Evolutionary conservation across 2,329 filamentous ascomycete species (phyloP).

Genomic region (Aureobasidium musti): DNA sequence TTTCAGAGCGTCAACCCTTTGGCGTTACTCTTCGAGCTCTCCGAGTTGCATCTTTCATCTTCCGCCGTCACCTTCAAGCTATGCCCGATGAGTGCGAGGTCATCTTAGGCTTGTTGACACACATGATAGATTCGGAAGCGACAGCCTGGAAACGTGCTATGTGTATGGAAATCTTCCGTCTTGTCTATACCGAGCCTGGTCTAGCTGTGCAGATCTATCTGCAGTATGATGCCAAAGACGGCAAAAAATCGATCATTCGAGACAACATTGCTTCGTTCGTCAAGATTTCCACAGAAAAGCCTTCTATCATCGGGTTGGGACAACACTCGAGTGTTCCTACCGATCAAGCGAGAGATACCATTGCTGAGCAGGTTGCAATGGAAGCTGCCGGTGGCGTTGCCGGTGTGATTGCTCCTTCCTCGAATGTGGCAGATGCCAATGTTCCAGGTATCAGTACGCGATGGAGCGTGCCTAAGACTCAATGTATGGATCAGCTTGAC

Average conservation of each 20-base stretch:
- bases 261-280: constrained; percentile 86
- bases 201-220: constrained; percentile 78
- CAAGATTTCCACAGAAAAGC: constrained; percentile 88
- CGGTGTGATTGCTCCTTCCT: constrained; percentile 77
- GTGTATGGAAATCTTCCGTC: constrained; percentile 87
- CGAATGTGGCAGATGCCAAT: constrained; percentile 65
- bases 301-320: constrained; percentile 81
- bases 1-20: constrained; percentile 79
- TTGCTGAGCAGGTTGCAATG: constrained; percentile 80
- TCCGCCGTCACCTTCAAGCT: constrained; percentile 74
- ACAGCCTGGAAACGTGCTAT: constrained; percentile 82
- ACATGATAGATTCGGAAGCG: constrained; percentile 81
- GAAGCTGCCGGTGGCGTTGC: constrained; percentile 79
- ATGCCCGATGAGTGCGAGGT: constrained; percentile 79
- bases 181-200: constrained; percentile 77
- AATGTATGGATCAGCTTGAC: constrained; percentile 92
- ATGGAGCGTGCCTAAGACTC: constrained; percentile 84
- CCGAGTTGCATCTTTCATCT: constrained; percentile 77
- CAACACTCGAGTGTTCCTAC: constrained; percentile 83
- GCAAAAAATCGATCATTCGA: constrained; percentile 73
- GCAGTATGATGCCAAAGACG: constrained; percentile 72
- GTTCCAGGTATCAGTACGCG: constrained; percentile 79
- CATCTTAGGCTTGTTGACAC: constrained; percentile 76
- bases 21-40: constrained; percentile 78
- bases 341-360: constrained; percentile 58